phyloP scores from a whole-genome alignment of 768 basidiomycete species.

The Hortiboletus campestris region DNA sequence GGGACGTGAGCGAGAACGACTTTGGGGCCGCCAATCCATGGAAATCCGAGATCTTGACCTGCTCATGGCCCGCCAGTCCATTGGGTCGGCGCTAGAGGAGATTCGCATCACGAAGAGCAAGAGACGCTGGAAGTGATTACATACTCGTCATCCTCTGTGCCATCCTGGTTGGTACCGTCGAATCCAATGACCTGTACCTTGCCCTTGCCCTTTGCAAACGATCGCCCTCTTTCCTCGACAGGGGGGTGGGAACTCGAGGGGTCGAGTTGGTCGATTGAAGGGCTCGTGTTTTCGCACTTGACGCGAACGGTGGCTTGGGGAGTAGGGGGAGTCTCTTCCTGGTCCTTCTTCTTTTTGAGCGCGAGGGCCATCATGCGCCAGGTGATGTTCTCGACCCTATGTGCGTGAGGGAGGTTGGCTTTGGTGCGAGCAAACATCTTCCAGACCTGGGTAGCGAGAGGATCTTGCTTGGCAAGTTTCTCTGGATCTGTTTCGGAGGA shows the following conservation, averaged over 20 bases:
- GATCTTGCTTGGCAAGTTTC: constrained; percentile 77
- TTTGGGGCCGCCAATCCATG: constrained; percentile 87
- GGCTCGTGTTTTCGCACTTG: constrained; percentile 23
- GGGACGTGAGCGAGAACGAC: constrained; percentile 75
- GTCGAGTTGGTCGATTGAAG: neutral
- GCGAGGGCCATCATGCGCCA: constrained; percentile 99
- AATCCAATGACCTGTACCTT: constrained; percentile 80
- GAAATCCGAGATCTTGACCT: constrained; percentile 86
- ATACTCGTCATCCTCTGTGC: constrained; percentile 71
- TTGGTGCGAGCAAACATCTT: constrained; percentile 92
- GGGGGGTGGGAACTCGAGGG: constrained; percentile 5
- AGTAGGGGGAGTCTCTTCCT: constrained; percentile 40
- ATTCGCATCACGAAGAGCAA: constrained; percentile 25
- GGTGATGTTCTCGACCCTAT: constrained; percentile 96
- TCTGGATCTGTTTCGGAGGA: constrained; percentile 55
- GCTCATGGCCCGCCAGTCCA: constrained; percentile 95
- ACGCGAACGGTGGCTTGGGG: constrained; percentile 11
- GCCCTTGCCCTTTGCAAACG: constrained; percentile 78
- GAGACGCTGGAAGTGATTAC: constrained; percentile 34
- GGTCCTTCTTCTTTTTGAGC: constrained; percentile 83
- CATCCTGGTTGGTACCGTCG: constrained; percentile 72
- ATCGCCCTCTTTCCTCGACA: constrained; percentile 61
- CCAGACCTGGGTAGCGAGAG: constrained; percentile 95
- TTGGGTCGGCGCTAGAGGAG: constrained; percentile 49
- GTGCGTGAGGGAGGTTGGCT: constrained; percentile 85